Percentiles rank a stretch among this genome's conserved stretches.
phyloP scores from a whole-genome alignment of 345 rosid species.

The Linum usitatissimum region DNA sequence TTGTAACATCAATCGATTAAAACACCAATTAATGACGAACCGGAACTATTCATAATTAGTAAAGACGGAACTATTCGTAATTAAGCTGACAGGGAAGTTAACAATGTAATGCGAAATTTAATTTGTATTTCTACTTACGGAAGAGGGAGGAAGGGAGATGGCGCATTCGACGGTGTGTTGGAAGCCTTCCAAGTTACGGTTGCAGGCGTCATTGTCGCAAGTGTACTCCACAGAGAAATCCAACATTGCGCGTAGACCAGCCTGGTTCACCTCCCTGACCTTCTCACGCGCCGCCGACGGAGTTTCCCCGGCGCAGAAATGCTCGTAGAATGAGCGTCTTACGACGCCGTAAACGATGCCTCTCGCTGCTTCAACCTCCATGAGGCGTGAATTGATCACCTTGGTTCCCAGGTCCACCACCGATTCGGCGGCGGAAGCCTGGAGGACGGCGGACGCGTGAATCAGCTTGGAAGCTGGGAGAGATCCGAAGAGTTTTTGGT shows the following conservation, averaged over 20 bases:
- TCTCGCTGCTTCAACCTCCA: conserved; percentile 31
- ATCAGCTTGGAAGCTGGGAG: conserved; percentile 39
- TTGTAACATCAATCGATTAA: not conserved
- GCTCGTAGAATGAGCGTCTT: conserved; percentile 51
- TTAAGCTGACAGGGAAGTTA: too few species aligned
- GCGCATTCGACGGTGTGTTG: conserved; percentile 42
- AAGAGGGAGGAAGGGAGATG: conserved; percentile 45
- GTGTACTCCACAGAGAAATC: conserved; percentile 68
- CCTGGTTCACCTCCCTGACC: conserved; percentile 31
- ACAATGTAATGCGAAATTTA: not conserved
- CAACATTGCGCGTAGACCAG: conserved; percentile 69
- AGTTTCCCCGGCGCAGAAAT: conserved; percentile 76
- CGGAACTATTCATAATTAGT: not conserved
- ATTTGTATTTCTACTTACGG: conserved; percentile 43
- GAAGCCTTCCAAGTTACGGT: conserved; percentile 50
- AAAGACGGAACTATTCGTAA: not conserved
- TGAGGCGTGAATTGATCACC: conserved; percentile 65
- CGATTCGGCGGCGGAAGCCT: conserved; percentile 43
- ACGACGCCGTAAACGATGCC: conserved; percentile 30
- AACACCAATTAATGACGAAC: not conserved
- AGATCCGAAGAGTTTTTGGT: conserved; percentile 40
- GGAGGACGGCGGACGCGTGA: conserved; percentile 41
- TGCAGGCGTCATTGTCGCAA: conserved; percentile 41
- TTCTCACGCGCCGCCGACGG: conserved; percentile 32
- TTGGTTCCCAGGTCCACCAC: conserved; percentile 61